Evolutionary conservation across 164 flowering plant genomes (phyloP).

Genomic region (Berberis thunbergii): DNA sequence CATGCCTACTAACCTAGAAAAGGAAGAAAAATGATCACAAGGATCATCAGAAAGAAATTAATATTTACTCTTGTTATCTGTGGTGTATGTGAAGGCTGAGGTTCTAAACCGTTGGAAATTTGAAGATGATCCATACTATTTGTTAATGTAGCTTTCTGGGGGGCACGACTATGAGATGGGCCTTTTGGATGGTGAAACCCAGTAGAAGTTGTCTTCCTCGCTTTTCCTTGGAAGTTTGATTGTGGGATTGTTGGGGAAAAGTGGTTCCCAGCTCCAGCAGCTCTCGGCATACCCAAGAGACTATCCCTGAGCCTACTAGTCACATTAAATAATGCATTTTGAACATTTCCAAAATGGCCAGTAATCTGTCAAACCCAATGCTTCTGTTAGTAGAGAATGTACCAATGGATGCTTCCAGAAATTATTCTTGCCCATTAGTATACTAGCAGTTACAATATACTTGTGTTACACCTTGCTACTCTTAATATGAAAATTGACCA

Average conservation of each 20-base stretch:
- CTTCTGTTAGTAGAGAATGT: not conserved
- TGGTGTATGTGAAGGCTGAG: conserved; percentile 31
- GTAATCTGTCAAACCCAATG: conserved; percentile 40
- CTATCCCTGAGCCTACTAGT: conserved; percentile 67
- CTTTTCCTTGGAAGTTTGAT: conserved; percentile 31
- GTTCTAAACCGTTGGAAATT: conserved; percentile 32
- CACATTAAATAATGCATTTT: conserved; percentile 57
- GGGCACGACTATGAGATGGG: conserved; percentile 23
- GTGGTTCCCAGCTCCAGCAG: conserved; percentile 24
- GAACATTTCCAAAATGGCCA: conserved; percentile 63
- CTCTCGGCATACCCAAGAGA: conserved; percentile 23
- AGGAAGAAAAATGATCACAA: not conserved
- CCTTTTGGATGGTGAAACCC: conserved; percentile 20
- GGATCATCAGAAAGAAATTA: not conserved
- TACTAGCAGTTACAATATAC: no score
- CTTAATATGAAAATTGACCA: no score
- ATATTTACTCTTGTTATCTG: conserved; percentile 48
- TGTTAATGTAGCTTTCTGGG: conserved; percentile 24
- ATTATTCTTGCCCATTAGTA: no score
- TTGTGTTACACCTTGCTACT: no score
- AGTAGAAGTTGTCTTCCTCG: conserved; percentile 27
- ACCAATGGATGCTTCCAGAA: not conserved
- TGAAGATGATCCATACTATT: conserved; percentile 40
- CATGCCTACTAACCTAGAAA: not conserved
- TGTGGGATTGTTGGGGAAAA: conserved; percentile 27